These are phyloP conservation scores for Ormosia semicastrata DNA, from an alignment of 306 rosid species.

Conservation along the genomic window DNA sequence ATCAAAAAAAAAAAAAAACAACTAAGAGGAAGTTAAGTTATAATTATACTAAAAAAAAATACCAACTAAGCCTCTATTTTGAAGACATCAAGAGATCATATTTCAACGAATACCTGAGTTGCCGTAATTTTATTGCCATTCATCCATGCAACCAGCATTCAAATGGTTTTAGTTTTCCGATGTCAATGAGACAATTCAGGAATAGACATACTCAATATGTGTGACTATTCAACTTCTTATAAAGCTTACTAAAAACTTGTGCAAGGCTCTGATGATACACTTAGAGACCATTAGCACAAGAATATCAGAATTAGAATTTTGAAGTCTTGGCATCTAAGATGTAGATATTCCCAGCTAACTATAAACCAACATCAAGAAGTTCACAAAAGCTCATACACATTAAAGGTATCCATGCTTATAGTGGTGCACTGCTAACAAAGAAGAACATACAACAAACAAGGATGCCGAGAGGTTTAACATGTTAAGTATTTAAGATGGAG, in stretches of 20 bases:
- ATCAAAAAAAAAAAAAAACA: not conserved
- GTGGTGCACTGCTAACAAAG: not conserved
- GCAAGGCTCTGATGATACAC: not conserved
- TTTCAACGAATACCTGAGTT: not conserved
- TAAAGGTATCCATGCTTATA: not conserved
- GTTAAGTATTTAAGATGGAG: no score
- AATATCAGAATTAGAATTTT: not conserved
- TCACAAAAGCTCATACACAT: not conserved
- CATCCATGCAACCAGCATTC: not conserved
- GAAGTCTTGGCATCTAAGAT: not conserved
- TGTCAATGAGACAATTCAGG: not conserved
- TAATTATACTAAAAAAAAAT: not conserved
- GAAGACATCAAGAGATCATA: not conserved
- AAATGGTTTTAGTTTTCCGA: not conserved
- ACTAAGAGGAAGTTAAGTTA: not conserved
- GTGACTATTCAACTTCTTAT: not conserved
- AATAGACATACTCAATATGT: not conserved
- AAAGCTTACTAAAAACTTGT: not conserved
- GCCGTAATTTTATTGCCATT: not conserved
- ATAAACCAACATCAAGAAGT: not conserved
- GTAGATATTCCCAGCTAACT: not conserved
- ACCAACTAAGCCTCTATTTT: not conserved
- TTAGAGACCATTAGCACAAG: not conserved
- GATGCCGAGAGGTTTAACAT: not conserved
- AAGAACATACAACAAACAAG: not conserved